A percentile compares a stretch with the other conserved stretches of the same genome.
Evolutionary conservation across 2,329 filamentous ascomycete genomes (phyloP).

Genomic region (Ramularia endophylla): DNA sequence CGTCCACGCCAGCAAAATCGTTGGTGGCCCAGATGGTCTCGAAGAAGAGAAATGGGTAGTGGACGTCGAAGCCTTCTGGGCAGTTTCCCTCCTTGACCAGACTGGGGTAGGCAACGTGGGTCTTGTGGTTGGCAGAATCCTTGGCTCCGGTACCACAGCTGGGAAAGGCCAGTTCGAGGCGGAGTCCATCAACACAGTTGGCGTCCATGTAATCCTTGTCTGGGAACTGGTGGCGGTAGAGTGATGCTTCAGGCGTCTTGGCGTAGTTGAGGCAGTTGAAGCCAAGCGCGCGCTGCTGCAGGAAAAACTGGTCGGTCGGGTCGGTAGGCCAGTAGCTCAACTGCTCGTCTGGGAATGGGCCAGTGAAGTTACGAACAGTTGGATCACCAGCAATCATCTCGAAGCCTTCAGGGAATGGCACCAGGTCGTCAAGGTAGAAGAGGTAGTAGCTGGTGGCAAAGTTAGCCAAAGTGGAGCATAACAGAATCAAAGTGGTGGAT

Average conservation of each 20-base stretch:
- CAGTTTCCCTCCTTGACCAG: slow-evolving; percentile 72
- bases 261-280: slow-evolving; percentile 93
- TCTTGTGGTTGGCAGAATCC: slow-evolving; percentile 49
- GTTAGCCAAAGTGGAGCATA: slow-evolving; percentile 4
- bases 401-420: slow-evolving; percentile 71
- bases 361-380: slow-evolving; percentile 61
- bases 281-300: slow-evolving; percentile 76
- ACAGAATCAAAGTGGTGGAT: no score
- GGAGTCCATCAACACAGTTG: slow-evolving; percentile 75
- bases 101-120: slow-evolving; percentile 71
- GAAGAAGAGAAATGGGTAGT: slow-evolving; percentile 70
- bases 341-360: slow-evolving; percentile 59
- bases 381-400: slow-evolving; percentile 75
- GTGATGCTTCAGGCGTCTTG: slow-evolving; percentile 59
- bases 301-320: slow-evolving; percentile 62
- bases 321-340: slow-evolving; percentile 65
- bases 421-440: slow-evolving; percentile 58
- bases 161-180: slow-evolving; percentile 81
- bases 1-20: slow-evolving; percentile 55
- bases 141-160: slow-evolving; percentile 74
- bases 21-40: slow-evolving; percentile 79
- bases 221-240: slow-evolving; percentile 77
- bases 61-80: slow-evolving; percentile 60
- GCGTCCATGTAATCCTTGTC: slow-evolving; percentile 72
- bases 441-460: slow-evolving; percentile 67